Percentiles rank a stretch among this genome's conserved stretches.
Evolutionary conservation across 2,329 filamentous ascomycete genomes (phyloP).

Genomic region (Colletotrichum liaoningense): DNA sequence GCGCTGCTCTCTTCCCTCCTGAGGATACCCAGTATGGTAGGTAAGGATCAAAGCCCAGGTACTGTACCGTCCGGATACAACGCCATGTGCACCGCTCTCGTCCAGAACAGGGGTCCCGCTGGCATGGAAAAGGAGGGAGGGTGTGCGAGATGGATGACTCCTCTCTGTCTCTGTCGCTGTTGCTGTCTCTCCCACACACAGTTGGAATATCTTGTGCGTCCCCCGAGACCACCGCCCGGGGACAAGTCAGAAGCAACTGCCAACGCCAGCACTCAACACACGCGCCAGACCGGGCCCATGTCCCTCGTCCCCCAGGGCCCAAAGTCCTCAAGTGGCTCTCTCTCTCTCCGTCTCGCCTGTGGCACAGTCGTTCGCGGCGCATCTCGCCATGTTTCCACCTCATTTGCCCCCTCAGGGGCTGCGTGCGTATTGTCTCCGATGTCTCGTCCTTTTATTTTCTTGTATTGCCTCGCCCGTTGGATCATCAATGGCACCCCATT

Average conservation of each 20-base stretch:
- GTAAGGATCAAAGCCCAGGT: constrained; percentile 23
- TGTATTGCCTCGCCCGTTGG: neutral
- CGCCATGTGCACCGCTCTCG: constrained; percentile 30
- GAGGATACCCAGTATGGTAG: neutral
- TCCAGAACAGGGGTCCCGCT: constrained; percentile 30
- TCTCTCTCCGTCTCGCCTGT: neutral
- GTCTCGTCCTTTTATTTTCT: neutral
- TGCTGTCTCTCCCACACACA: neutral
- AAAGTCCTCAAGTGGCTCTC: neutral
- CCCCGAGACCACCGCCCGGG: neutral
- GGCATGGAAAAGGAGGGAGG: constrained; percentile 29
- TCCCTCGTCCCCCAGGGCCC: neutral
- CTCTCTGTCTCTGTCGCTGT: neutral
- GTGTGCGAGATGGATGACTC: constrained; percentile 6
- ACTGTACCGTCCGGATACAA: constrained; percentile 24
- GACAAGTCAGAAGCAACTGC: neutral
- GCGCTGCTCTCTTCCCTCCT: neutral
- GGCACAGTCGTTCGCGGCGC: neutral
- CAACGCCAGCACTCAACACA: neutral
- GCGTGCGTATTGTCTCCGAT: neutral
- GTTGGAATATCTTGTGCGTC: neutral
- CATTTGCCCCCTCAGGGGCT: constrained; percentile 25
- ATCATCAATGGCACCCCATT: neutral
- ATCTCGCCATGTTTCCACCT: constrained; percentile 7
- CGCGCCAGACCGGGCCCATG: neutral